Percentiles rank a stretch among this genome's conserved stretches.
phyloP scores from a whole-genome alignment of 371 early-diverging fungal species.

The Actinomortierella ambigua region DNA sequence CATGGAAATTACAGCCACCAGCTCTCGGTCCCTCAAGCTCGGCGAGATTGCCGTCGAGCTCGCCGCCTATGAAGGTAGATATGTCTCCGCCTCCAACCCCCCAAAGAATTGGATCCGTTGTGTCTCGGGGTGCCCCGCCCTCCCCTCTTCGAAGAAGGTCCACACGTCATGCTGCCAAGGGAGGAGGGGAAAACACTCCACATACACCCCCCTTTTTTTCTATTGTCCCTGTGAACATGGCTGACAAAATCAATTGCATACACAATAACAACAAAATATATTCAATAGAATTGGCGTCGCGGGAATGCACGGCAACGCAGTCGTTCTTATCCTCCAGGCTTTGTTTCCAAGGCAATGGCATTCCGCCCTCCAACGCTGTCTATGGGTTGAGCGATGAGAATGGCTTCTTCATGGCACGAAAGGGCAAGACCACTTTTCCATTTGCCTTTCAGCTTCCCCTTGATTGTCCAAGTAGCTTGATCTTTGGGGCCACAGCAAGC shows the following conservation, averaged over 20 bases:
- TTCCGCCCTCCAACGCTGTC: slow-evolving; percentile 60
- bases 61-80: slow-evolving; percentile 58
- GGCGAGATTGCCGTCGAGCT: slow-evolving; percentile 65
- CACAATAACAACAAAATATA: too few species aligned
- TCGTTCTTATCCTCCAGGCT: slow-evolving; percentile 55
- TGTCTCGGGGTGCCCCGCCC: not conserved
- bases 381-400: slow-evolving; percentile 50
- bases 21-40: slow-evolving; percentile 50
- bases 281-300: slow-evolving; percentile 16
- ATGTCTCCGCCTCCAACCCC: not conserved
- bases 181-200: too few species aligned
- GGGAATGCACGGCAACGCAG: slow-evolving; percentile 52
- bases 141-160: not conserved
- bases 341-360: slow-evolving; percentile 59
- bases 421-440: slow-evolving; percentile 66
- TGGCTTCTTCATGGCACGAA: slow-evolving; percentile 59
- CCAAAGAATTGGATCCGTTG: not conserved
- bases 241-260: too few species aligned
- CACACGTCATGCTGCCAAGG: not conserved
- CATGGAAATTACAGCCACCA: slow-evolving; percentile 51
- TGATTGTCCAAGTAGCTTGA: slow-evolving; percentile 57
- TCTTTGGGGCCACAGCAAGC: slow-evolving; percentile 52
- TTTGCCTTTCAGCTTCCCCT: slow-evolving; percentile 61
- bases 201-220: too few species aligned
- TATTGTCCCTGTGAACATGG: too few species aligned